Base-by-base conservation (phyloP, 805 yeast species). In the Yarrowia osloensis region DNA sequence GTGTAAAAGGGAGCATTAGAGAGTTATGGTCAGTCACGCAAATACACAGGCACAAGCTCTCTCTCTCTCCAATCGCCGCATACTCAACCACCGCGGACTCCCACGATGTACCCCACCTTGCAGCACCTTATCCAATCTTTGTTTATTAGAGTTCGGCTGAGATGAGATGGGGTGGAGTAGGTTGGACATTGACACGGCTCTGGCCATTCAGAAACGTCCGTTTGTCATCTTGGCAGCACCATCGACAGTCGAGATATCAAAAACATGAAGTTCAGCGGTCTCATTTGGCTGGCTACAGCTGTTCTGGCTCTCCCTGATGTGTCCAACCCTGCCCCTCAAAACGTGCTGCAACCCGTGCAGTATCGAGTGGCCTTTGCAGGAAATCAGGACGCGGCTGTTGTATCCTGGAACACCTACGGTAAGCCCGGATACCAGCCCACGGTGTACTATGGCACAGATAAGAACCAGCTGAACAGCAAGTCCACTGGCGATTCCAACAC, bases 321-420 rank as follows among this genome's bases (percentile, higher is more conserved):
- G 19, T 21, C 42, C 37, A 57, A 57, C 49, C 65, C 65, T 1
- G 28, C 15, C 8, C 65, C 65, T n/a, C 50, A 39, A 9, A 57
- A 57, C 29, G 50, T 42, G 8, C 65, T 57, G 35, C 47, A 39
- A 12, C 65, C 65, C 26, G 65, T 57, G 35, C 65, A 57, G 65
- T 57, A 40, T 42, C 47, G 65, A 40, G 50, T 57, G 21, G 65
- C 65, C 11, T 57, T 40, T 40, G 50, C 50, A 19, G 65, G 65
- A 2, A 29, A 57, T 9, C 50, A 39, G 37, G 39, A 42, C 13
- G 65, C 50, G 19, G 65, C 65, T 37, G 50, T 42, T 9, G 65
- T 57, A 2, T 57, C 65, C 2, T 74, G 77, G 77, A 72, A 70
- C 68, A 72, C 77, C 6, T 65, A 67, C 26, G 70, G 68, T 39